These are phyloP conservation scores for Ensete ventricosum DNA, from an alignment of 176 grass and related monocot species.

Conservation along the genomic window DNA sequence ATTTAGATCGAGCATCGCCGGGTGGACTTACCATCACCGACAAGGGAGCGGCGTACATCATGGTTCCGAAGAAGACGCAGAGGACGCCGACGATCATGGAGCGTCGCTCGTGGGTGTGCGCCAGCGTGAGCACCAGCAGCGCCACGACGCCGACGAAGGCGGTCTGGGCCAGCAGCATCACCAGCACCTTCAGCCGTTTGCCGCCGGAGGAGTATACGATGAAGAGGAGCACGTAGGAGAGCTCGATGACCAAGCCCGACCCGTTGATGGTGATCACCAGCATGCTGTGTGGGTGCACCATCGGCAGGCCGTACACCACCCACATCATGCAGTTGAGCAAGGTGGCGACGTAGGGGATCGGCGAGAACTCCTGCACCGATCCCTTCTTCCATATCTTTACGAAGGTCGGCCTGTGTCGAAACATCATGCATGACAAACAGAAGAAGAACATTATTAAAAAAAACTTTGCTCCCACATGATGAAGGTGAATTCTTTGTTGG, in stretches of 20 bases:
- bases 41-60: slow-evolving; percentile 90
- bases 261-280: slow-evolving; percentile 97
- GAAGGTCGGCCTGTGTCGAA: slow-evolving; percentile 78
- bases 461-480: no score
- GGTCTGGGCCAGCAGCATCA: slow-evolving; percentile 44
- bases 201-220: slow-evolving; percentile 49
- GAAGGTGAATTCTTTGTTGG: neutral
- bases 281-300: slow-evolving; percentile 85
- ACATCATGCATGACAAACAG: no score
- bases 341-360: slow-evolving; percentile 78
- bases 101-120: slow-evolving; percentile 44
- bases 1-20: no score
- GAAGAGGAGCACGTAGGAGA: slow-evolving; percentile 73
- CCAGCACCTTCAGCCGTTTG: slow-evolving; percentile 35
- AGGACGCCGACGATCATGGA: slow-evolving; percentile 90
- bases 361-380: slow-evolving; percentile 81
- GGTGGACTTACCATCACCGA: slow-evolving; percentile 75
- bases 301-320: slow-evolving; percentile 80
- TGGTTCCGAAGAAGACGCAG: slow-evolving; percentile 76
- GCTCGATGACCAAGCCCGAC: slow-evolving; percentile 70
- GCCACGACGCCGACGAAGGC: slow-evolving; percentile 48
- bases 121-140: slow-evolving; percentile 43
- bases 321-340: slow-evolving; percentile 99
- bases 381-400: slow-evolving; percentile 70
- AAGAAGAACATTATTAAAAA: no score